Evolutionary conservation across 108 stramenopile species (phyloP).

Genomic region (Cyclotella kingstonii): DNA sequence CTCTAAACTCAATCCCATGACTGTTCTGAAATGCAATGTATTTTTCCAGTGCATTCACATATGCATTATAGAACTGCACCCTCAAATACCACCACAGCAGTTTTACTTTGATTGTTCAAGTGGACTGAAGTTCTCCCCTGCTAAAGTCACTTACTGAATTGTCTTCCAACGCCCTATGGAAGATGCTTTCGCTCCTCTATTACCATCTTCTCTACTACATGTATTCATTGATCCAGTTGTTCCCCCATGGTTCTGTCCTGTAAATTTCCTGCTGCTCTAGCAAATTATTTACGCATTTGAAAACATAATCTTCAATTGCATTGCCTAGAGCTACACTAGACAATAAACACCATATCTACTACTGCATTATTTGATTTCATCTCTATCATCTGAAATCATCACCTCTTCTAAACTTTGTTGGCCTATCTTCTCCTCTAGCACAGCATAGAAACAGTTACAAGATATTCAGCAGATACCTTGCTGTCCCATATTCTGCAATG

Average conservation of each 20-base stretch:
- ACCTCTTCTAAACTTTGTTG: no score
- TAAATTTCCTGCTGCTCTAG: slow-evolving; percentile 5
- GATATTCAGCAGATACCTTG: no score
- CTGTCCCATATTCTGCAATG: no score
- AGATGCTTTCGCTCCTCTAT: neutral
- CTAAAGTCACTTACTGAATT: neutral
- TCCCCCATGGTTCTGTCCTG: neutral
- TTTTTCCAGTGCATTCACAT: neutral
- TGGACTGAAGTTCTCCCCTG: neutral
- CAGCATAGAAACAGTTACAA: no score
- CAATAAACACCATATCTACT: no score
- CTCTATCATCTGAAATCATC: no score
- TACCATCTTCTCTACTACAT: neutral
- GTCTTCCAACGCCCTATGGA: neutral
- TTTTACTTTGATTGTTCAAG: neutral
- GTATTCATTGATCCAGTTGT: neutral
- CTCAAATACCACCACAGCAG: neutral
- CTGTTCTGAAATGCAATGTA: neutral
- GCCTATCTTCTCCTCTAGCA: no score
- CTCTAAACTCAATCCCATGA: no score
- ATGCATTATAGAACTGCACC: neutral
- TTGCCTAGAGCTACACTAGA: no score
- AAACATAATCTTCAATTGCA: no score
- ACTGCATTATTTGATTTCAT: no score
- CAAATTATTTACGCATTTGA: no score